Evolutionary conservation across 78 protist species (phyloP), one percentile per base, ranked within the genome.

Genomic region (Dictyostelium firmibasis): DNA sequence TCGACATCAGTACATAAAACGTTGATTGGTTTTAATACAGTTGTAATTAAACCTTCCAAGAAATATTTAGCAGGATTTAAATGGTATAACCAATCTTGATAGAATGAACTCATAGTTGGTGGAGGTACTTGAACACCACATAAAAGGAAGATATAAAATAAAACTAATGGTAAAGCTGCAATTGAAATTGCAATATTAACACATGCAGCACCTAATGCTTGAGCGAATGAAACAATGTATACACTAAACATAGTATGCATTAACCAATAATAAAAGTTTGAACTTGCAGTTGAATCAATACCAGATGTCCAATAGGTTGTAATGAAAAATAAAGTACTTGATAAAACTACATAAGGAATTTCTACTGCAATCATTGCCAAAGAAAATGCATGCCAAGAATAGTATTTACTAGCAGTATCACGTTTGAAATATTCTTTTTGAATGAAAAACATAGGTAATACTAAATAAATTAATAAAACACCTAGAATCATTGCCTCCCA

Each of bases 21-120:
- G 0, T 43, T 3, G n/a, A 93, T 57, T 23, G 69, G 36, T 27
- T 78, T 10, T 8, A 93, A 33, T 20, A 93, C 86, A 18, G 57
- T 84, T 43, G 96, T 85, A 20, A 93, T 64, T 27, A 93, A 16
- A 31, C 96, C 96, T 41, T 93, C 96, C 18, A 93, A 33, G 82
- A 93, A 78, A 33, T 93, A 93, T 23, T 57, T 27, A 16, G 81
- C 79, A 0, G 96, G 96, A 9, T 72, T 79, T 36, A 92, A 35
- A 18, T 75, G 89, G 5, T 92, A 92, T 43, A 83, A 50, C 96
- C 96, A 93, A 3, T 35, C 14, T 27, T 35, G 29, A 87, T 83
- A 92, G 77, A 92, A 92, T 7, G 53, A 25, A 2, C 91, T 82
- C 25, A 92, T 23, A 1, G 76, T 3, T 14, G 79, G 79, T 9